Conservation (phyloP, 257 asterid genomes). For the Forsythia viridissima region DNA sequence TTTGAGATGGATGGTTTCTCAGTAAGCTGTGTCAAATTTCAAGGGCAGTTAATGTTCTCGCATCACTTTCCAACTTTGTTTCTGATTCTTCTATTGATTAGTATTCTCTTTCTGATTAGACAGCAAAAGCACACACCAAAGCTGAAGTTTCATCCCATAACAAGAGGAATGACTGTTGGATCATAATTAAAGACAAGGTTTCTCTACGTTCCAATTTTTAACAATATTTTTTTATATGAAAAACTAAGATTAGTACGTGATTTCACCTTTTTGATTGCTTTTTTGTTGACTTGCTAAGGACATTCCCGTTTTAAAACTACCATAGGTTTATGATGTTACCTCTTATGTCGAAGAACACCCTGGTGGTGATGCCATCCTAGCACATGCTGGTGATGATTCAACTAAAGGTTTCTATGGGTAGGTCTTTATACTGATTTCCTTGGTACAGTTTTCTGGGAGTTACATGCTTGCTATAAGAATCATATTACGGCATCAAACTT, state of each 20-base stretch:
- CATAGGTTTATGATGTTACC: slow-evolving; percentile 90
- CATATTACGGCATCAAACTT: background rate
- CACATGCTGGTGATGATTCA: slow-evolving; percentile 92
- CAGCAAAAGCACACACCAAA: slow-evolving; percentile 56
- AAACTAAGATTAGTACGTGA: background rate
- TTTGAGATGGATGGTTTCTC: background rate
- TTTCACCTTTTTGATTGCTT: background rate
- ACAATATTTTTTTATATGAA: background rate
- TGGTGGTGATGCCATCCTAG: slow-evolving; percentile 94
- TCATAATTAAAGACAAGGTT: slow-evolving; percentile 92
- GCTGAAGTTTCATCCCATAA: slow-evolving; percentile 75
- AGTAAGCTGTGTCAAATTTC: background rate
- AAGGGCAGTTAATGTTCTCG: background rate
- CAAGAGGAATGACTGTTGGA: slow-evolving; percentile 92
- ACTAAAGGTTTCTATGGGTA: slow-evolving; percentile 85
- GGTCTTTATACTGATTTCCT: slow-evolving; percentile 7
- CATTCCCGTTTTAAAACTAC: background rate
- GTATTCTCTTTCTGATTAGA: slow-evolving; percentile 34
- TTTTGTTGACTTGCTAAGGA: background rate
- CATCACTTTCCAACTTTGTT: background rate
- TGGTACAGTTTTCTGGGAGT: background rate
- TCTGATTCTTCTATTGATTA: background rate
- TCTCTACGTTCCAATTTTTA: slow-evolving; percentile 9
- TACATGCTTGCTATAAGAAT: background rate
- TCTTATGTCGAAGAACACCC: slow-evolving; percentile 97